Base-by-base conservation (phyloP, 2,329 filamentous ascomycete genomes). In the Ascochyta viciae-villosae region DNA sequence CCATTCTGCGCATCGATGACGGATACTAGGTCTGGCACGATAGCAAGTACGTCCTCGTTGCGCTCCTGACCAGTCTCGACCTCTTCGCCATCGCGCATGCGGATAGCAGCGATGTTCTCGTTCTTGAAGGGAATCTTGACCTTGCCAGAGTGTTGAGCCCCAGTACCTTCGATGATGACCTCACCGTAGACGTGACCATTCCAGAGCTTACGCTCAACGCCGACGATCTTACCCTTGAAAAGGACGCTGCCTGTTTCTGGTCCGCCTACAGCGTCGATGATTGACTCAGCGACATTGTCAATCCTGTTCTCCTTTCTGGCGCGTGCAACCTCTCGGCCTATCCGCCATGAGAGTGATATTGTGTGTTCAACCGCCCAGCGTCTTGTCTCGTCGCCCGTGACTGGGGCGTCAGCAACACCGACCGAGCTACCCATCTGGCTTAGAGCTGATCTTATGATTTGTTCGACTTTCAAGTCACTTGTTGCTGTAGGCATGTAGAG, bases 121-220 rank as follows among this genome's bases (percentile, higher is more conserved):
- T 90, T 90, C 75, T 89, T 89, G 78, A 90, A 90, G 0, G 87
- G 87, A 44, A 90, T 87, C 67, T 84, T 87, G 67, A 89, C 74
- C 27, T 70, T 75, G 0, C 85, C 85, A 6, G 63, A 29, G 37
- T 66, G 70, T 23, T 58, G 52, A 3, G 58, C 47, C 34, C 66
- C 62, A 1, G 63, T 64, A 3, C 73, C 72, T 39, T 77, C 75
- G 31, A 78, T 68, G 10, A 78, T 72, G 31, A 79, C 72, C 50
- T 78, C 75, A 10, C 77, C 76, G 41, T 79, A 78, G 3, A 76
- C 67, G 72, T 78, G 61, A 61, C 80, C 70, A 75, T 79, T 64
- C 68, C 77, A 57, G 38, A 77, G 54, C 16, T 71, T 76, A 6
- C 78, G 71, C 38, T 76, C 74, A 2, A 80, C 78, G 24, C 78